Base-by-base conservation (phyloP, 2,329 filamentous ascomycete genomes). In the Leptodontidium sp. region DNA sequence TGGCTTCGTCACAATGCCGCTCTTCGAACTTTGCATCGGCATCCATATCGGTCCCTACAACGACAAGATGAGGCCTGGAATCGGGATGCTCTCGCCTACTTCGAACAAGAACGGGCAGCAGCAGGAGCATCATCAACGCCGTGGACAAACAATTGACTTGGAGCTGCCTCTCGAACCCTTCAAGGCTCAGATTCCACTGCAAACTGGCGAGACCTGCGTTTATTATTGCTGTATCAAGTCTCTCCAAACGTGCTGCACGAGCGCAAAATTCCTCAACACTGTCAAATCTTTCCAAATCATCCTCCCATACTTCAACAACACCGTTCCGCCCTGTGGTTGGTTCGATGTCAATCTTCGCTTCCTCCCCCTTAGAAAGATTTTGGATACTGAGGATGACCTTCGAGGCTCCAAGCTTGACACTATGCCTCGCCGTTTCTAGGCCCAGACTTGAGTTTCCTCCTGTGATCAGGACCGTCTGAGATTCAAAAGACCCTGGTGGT, bases 401-500 rank as follows among this genome's bases (percentile, higher is more conserved):
- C 0, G 75, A 73, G 4, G 80, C 69, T 0, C 79, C 78, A 1
- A 81, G 77, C 0, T 57, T 62, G 17, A 81, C 75, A 1, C 83
- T 75, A 50, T 84, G 80, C 0, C 76, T 75, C 14, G 78, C 77
- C 0, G 82, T 77, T 70, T 82, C 82, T 0, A 81, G 74, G 1
- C 82, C 82, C 0, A 85, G 74, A 1, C 83, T 83, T 4, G 75
- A 75, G 66, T 82, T 84, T 53, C 81, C 77, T n/a, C 82, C 83
- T 3, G 70, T 70, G 15, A 71, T 49, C 40, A 72, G 55, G n/a
- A 68, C 52, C 52, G 61, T 68, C 53, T 64, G 66, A 9, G 66
- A 68, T 40, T 9, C 43, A 29, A 68, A 64, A 7, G 66, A 68
- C 12, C 26, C 47, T 9, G 55, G 50, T 29, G 61, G 61, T 29